Evolutionary conservation across 202 grass and related monocot genomes (phyloP).

Genomic region (Alloteropsis angusta): DNA sequence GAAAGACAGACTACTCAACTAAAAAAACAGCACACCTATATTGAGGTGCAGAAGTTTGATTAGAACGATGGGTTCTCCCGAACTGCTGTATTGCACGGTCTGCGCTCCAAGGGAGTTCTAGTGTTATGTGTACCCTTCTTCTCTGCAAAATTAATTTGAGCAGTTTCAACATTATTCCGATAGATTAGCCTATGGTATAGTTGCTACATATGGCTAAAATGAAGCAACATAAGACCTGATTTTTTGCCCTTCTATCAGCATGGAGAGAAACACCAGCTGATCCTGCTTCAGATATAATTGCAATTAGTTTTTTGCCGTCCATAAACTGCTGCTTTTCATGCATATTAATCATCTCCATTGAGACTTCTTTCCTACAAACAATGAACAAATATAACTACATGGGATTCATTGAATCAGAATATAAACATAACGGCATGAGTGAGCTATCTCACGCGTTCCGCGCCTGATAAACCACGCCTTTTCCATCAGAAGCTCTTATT

Average conservation of each 20-base stretch:
- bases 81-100: slow-evolving; percentile 98
- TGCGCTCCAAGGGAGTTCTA: slow-evolving; percentile 99
- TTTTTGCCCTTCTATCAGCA: slow-evolving; percentile 83
- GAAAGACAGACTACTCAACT: neutral
- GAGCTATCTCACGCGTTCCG: slow-evolving; percentile 73
- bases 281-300: slow-evolving; percentile 98
- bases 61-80: slow-evolving; percentile 96
- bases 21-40: slow-evolving; percentile 59
- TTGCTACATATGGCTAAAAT: slow-evolving; percentile 12
- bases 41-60: slow-evolving; percentile 95
- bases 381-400: slow-evolving; percentile 18
- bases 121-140: slow-evolving; percentile 96
- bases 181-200: neutral
- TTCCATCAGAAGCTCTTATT: slow-evolving; percentile 72
- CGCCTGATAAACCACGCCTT: slow-evolving; percentile 92
- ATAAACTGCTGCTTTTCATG: slow-evolving; percentile 97
- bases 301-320: slow-evolving; percentile 80
- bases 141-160: slow-evolving; percentile 42
- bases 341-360: slow-evolving; percentile 99
- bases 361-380: slow-evolving; percentile 82
- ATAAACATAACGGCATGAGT: slow-evolving; percentile 27
- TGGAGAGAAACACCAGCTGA: slow-evolving; percentile 97
- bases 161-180: neutral
- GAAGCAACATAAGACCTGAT: slow-evolving; percentile 54
- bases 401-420: slow-evolving; percentile 20